phyloP scores from a whole-genome alignment of 2,329 filamentous ascomycete species.

The Fusarium duplospermum region DNA sequence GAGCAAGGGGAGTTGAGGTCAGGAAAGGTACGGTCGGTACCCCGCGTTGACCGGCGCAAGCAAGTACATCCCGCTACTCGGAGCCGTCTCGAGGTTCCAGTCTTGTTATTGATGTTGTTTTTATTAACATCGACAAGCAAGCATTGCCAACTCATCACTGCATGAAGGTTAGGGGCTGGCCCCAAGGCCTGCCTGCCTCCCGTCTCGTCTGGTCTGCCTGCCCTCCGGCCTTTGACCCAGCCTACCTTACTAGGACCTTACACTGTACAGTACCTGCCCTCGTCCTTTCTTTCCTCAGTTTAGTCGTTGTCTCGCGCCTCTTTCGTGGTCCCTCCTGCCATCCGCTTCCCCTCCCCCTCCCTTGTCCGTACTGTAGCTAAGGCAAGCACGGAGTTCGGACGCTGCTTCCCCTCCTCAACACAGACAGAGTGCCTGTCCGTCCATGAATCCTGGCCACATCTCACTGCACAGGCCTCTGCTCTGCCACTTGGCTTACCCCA shows the following conservation, averaged over 20 bases:
- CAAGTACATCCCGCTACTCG: slow-evolving; percentile 37
- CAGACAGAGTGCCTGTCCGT: slow-evolving; percentile 10
- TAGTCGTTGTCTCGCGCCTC: slow-evolving; percentile 42
- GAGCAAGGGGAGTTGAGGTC: neutral
- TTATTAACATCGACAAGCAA: slow-evolving; percentile 65
- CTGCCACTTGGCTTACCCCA: slow-evolving; percentile 8
- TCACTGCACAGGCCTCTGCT: slow-evolving; percentile 16
- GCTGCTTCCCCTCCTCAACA: slow-evolving; percentile 32
- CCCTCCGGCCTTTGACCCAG: neutral
- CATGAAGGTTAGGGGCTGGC: slow-evolving; percentile 65
- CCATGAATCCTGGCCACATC: slow-evolving; percentile 8
- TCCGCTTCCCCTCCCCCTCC: slow-evolving; percentile 25
- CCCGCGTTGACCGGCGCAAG: slow-evolving; percentile 31
- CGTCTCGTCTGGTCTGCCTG: slow-evolving; percentile 2
- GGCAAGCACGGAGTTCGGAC: slow-evolving; percentile 27
- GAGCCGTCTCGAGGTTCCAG: slow-evolving; percentile 34
- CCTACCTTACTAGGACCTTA: neutral
- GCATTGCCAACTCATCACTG: slow-evolving; percentile 83
- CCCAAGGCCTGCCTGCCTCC: slow-evolving; percentile 30
- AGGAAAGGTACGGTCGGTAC: slow-evolving; percentile 32
- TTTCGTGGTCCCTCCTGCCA: slow-evolving; percentile 32
- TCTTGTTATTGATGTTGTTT: slow-evolving; percentile 45
- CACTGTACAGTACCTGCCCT: slow-evolving; percentile 9
- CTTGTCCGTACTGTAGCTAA: slow-evolving; percentile 12
- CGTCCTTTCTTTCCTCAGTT: slow-evolving; percentile 32